These are phyloP conservation scores for Inosperma sp. DNA, from an alignment of 768 basidiomycete species.

Conservation along the genomic window DNA sequence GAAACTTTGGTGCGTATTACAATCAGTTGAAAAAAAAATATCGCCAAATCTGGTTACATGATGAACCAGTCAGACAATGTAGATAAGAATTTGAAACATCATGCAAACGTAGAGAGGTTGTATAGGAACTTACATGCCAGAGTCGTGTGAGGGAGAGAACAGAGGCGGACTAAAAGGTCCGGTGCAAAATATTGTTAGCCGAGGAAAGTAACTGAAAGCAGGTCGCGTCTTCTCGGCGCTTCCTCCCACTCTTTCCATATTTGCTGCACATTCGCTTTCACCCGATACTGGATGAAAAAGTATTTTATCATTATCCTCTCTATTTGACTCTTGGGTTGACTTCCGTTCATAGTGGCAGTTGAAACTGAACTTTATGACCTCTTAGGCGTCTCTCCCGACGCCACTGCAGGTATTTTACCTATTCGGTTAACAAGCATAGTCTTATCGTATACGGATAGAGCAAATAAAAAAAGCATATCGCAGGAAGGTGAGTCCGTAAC, in stretches of 20 bases:
- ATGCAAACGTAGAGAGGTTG: constrained; percentile 26
- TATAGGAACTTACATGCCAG: constrained; percentile 3
- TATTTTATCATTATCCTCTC: too few relatives aligned
- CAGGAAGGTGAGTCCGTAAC: constrained; percentile 61
- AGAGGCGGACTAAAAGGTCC: too few relatives aligned
- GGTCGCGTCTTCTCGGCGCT: too few relatives aligned
- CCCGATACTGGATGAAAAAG: too few relatives aligned
- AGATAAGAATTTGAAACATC: constrained; percentile 73
- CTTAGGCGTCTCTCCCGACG: constrained; percentile 65
- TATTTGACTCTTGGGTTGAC: neutral
- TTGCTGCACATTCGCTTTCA: too few relatives aligned
- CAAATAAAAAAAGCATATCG: constrained; percentile 95
- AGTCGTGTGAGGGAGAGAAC: too few relatives aligned
- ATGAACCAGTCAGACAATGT: constrained; percentile 83
- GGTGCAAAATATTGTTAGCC: too few relatives aligned
- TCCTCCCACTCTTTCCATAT: too few relatives aligned
- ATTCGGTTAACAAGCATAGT: constrained; percentile 1
- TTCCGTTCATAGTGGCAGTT: constrained; percentile 48
- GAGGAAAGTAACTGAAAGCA: too few relatives aligned
- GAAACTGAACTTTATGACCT: constrained; percentile 86
- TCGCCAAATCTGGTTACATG: constrained; percentile 43
- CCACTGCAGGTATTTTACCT: constrained; percentile 56
- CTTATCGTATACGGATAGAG: constrained; percentile 36
- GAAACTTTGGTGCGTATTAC: too few relatives aligned
- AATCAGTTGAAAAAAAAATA: too few relatives aligned